Percentiles rank a stretch among this genome's conserved stretches.
Evolutionary conservation across 768 basidiomycete genomes (phyloP).

Genomic region (Inosperma sp.): DNA sequence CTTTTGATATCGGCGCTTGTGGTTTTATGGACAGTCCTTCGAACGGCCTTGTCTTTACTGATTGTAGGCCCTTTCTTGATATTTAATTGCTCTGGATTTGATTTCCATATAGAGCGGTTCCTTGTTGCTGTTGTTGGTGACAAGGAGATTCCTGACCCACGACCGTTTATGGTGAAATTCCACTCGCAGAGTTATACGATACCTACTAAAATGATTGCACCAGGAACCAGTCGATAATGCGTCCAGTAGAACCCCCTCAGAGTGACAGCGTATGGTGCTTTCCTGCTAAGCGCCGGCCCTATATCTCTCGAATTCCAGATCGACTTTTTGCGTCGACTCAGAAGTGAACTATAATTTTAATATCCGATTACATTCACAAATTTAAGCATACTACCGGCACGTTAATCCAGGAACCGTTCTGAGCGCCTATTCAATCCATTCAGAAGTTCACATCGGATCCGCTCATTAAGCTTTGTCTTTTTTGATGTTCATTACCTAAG

Average conservation of each 20-base stretch:
- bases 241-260: neutral
- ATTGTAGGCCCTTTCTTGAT: neutral
- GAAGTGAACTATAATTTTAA: too few relatives aligned
- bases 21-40: neutral
- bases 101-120: neutral
- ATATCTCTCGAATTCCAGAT: slow-evolving; percentile 4
- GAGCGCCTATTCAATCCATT: too few relatives aligned
- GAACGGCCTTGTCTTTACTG: neutral
- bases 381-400: too few relatives aligned
- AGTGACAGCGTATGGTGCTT: neutral
- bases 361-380: too few relatives aligned
- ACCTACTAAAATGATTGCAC: neutral
- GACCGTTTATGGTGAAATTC: neutral
- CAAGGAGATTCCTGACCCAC: neutral
- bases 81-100: neutral
- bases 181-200: neutral
- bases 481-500: too few relatives aligned
- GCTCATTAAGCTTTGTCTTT: too few relatives aligned
- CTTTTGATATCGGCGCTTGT: neutral
- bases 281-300: neutral
- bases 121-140: neutral
- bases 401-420: too few relatives aligned
- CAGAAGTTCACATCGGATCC: too few relatives aligned
- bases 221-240: neutral
- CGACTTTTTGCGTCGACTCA: too few relatives aligned